A percentile compares a stretch with the other conserved stretches of the same genome.
phyloP scores from a whole-genome alignment of 305 asterid genomes.

The Fraxinus baroniana region DNA sequence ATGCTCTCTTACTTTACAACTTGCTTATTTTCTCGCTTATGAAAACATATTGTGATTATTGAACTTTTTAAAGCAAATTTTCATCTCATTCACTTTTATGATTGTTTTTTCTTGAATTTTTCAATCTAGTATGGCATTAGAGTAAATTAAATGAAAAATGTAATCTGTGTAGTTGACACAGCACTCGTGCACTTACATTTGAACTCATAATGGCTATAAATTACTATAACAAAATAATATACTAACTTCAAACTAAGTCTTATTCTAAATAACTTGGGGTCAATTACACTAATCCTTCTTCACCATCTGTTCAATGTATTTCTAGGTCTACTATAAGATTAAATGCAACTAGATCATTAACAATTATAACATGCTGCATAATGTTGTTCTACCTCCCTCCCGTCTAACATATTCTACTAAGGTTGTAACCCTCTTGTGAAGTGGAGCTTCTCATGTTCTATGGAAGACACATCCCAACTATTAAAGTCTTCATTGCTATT shows the following conservation, averaged over 20 bases:
- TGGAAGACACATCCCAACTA: background rate
- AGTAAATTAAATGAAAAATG: background rate
- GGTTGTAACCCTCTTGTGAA: background rate
- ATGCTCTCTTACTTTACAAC: background rate
- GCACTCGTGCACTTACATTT: background rate
- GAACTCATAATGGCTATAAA: background rate
- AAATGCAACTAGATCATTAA: background rate
- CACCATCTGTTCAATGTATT: background rate
- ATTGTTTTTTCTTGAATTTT: background rate
- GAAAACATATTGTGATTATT: background rate
- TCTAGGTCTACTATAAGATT: background rate
- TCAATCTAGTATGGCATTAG: background rate
- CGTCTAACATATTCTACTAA: background rate
- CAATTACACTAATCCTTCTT: background rate
- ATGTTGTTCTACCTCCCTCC: background rate
- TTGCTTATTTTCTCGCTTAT: background rate
- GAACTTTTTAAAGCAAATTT: background rate
- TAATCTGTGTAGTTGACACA: background rate
- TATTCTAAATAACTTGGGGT: background rate
- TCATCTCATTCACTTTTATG: background rate
- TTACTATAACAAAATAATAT: background rate
- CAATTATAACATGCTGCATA: background rate
- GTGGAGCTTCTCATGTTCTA: background rate
- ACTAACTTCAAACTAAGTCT: background rate
- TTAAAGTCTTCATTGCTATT: background rate